Conservation (phyloP, 768 basidiomycete species). For the Sarcodon aspratus region DNA sequence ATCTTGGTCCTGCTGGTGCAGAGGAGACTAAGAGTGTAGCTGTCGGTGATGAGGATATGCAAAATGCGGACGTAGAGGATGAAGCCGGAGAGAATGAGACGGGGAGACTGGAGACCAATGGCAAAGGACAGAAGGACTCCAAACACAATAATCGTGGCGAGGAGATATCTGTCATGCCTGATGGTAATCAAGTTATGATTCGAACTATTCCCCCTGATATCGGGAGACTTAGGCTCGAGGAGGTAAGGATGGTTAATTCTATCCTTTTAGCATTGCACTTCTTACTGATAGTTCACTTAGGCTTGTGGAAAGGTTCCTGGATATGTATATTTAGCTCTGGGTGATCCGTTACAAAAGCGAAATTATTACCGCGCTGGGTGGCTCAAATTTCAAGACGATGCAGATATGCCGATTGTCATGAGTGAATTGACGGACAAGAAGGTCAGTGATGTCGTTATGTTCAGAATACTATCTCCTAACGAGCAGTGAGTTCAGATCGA, state of each 20-base stretch:
- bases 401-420: conserved; percentile 70
- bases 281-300: conserved; percentile 27
- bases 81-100: conserved; percentile 52
- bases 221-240: conserved; percentile 81
- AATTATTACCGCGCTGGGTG: conserved; percentile 94
- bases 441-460: conserved; percentile 29
- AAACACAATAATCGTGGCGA: conserved; percentile 47
- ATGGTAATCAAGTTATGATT: conserved; percentile 90
- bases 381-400: conserved; percentile 78
- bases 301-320: conserved; percentile 68
- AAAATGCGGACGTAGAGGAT: conserved; percentile 70
- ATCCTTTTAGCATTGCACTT: conserved; percentile 1
- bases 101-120: conserved; percentile 43
- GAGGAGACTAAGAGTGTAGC: conserved; percentile 42
- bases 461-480: neutral
- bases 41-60: conserved; percentile 40
- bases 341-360: conserved; percentile 86
- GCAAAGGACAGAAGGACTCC: conserved; percentile 33
- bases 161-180: conserved; percentile 51
- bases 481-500: conserved; percentile 52
- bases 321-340: conserved; percentile 80
- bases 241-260: conserved; percentile 37
- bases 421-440: conserved; percentile 73
- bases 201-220: conserved; percentile 92
- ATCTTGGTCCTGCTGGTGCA: conserved; percentile 20